Base-by-base conservation (phyloP, 352 stramenopile genomes). In the Bremia lactucae region DNA sequence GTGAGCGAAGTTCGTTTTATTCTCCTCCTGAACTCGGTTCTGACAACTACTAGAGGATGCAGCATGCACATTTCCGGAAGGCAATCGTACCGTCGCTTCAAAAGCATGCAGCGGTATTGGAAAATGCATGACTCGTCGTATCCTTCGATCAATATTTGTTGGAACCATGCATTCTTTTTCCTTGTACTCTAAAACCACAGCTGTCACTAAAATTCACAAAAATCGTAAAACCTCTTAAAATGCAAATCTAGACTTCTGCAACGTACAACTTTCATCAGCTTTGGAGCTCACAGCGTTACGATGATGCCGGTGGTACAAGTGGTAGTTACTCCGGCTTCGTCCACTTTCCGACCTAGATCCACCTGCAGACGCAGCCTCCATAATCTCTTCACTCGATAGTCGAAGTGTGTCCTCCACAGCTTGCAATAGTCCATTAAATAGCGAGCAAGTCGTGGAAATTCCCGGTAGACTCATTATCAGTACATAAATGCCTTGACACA, bases 61-160 rank as follows among this genome's bases (percentile, higher is more conserved):
- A n/a, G 9, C 28, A 38, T 48, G 46, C 5, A 45, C 31, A 19
- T 65, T 46, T 2, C 66, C 59, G 14, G 72, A 55, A 1, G 76
- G 80, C 34, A 93, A 61, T 10, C 79, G 61, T 24, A 93, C 77
- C 0, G 72, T 93, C 0, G 80, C 80, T 37, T 93, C 80, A 51
- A 93, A 93, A 2, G 80, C 83, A 47, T 77, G 67, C 35, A 88
- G 53, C 16, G 78, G 76, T 46, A 91, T 88, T 55, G 86, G 68
- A 45, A 91, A 87, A 39, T 93, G 81, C 81, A 93, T 93, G 38
- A 90, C 76, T 14, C 80, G 77, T 33, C 84, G 78, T 72, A 93
- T 93, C 52, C 81, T 72, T 28, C 71, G 60, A 52, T 89, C 87
- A 55, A 91, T 89, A 48, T 76, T 86, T 31, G 65, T 68, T 19